Conservation (phyloP, 2,329 filamentous ascomycete species). For the Claviceps spartinae region DNA sequence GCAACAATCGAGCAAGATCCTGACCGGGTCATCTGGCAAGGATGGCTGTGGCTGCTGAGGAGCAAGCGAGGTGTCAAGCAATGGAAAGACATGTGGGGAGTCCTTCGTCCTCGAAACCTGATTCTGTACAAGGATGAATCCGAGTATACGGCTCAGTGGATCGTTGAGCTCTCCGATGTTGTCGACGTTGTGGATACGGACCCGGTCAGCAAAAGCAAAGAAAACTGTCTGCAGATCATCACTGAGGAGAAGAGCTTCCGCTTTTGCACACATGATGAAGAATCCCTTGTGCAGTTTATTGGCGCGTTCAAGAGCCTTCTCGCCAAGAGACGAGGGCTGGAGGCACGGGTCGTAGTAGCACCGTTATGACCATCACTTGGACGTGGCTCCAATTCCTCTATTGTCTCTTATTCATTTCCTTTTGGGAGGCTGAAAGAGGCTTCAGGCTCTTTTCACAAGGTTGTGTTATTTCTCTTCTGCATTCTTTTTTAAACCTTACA, state of each 20-base stretch:
- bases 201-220: slow-evolving; percentile 70
- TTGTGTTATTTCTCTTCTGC: too few species aligned
- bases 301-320: slow-evolving; percentile 83
- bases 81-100: slow-evolving; percentile 93
- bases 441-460: too few species aligned
- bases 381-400: neutral
- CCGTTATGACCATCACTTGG: slow-evolving; percentile 8
- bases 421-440: too few species aligned
- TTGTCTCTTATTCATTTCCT: neutral
- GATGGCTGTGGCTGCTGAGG: slow-evolving; percentile 74
- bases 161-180: slow-evolving; percentile 64
- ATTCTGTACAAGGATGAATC: slow-evolving; percentile 86
- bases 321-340: slow-evolving; percentile 52
- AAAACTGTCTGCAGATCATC: slow-evolving; percentile 82
- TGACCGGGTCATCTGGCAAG: slow-evolving; percentile 87
- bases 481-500: too few species aligned
- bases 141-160: slow-evolving; percentile 77
- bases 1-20: slow-evolving; percentile 46
- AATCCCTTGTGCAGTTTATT: slow-evolving; percentile 68
- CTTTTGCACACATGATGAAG: slow-evolving; percentile 68
- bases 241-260: slow-evolving; percentile 77
- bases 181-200: slow-evolving; percentile 91
- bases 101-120: slow-evolving; percentile 71
- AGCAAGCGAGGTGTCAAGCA: slow-evolving; percentile 72
- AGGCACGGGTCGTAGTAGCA: slow-evolving; percentile 31